A percentile compares a stretch with the other conserved stretches of the same genome.
Conservation (phyloP, 371 early-diverging fungal species). For the Mucor sp. region DNA sequence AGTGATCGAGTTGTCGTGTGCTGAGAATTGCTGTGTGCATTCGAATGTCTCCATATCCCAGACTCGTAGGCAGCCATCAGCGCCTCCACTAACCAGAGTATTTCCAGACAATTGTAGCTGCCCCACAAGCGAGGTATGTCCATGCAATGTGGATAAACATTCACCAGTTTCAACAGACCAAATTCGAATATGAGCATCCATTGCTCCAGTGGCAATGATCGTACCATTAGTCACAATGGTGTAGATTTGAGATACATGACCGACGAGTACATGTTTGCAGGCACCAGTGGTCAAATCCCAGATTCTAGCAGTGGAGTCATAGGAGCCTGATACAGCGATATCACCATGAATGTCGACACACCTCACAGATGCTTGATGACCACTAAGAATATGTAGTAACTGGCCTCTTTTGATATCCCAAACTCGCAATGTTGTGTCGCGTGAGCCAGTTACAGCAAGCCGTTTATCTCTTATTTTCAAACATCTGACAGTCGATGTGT, state of each 20-base stretch:
- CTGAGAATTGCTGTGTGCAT: constrained; percentile 70
- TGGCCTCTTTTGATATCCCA: constrained; percentile 79
- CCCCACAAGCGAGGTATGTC: constrained; percentile 87
- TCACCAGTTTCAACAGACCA: constrained; percentile 68
- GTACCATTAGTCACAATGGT: constrained; percentile 69
- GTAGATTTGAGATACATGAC: constrained; percentile 67
- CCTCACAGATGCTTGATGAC: constrained; percentile 81
- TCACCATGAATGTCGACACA: constrained; percentile 82
- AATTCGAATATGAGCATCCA: constrained; percentile 74
- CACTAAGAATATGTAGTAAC: constrained; percentile 58
- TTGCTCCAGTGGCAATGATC: constrained; percentile 72
- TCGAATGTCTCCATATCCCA: constrained; percentile 79
- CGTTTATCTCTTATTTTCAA: constrained; percentile 70
- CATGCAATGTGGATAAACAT: constrained; percentile 62
- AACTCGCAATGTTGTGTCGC: constrained; percentile 85
- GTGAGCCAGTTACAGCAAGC: constrained; percentile 84
- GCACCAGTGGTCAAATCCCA: constrained; percentile 83
- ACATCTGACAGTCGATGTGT: constrained; percentile 90
- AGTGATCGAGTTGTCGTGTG: constrained; percentile 83
- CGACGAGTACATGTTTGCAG: constrained; percentile 66
- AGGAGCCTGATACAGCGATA: constrained; percentile 83
- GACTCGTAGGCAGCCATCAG: constrained; percentile 85
- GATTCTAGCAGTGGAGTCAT: constrained; percentile 85
- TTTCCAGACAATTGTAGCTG: constrained; percentile 75
- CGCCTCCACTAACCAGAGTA: constrained; percentile 80